phyloP scores from a whole-genome alignment of 1,139 yeast species.

The Candida anutae region DNA sequence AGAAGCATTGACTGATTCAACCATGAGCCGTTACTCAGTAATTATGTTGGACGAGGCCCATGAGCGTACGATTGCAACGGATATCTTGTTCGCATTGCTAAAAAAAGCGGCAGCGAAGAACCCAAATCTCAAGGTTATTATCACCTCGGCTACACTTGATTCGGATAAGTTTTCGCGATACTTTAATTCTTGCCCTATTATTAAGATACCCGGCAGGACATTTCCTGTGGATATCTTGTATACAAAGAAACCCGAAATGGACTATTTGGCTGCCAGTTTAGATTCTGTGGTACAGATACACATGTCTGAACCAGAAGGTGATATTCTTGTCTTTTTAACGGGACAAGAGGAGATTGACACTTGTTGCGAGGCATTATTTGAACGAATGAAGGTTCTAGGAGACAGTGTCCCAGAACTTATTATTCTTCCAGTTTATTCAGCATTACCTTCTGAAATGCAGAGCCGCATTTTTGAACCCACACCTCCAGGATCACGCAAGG shows the following conservation, averaged over 20 bases:
- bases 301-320: conserved; percentile 70
- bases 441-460: conserved; percentile 71
- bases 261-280: conserved; percentile 73
- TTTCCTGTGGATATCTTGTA: conserved; percentile 80
- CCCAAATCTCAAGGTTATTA: conserved; percentile 70
- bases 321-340: conserved; percentile 75
- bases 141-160: conserved; percentile 91
- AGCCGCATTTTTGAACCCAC: conserved; percentile 67
- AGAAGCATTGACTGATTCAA: conserved; percentile 73
- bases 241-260: conserved; percentile 75
- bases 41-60: conserved; percentile 95
- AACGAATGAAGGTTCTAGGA: conserved; percentile 61
- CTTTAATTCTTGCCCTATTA: conserved; percentile 72
- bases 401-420: conserved; percentile 57
- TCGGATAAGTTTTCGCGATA: conserved; percentile 73
- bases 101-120: conserved; percentile 63
- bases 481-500: conserved; percentile 63
- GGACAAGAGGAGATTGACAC: conserved; percentile 94
- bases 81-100: conserved; percentile 77
- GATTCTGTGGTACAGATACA: conserved; percentile 82
- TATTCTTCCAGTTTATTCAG: conserved; percentile 81
- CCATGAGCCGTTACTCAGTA: conserved; percentile 66
- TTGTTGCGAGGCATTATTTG: conserved; percentile 66
- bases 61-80: conserved; percentile 91
- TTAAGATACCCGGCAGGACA: conserved; percentile 82